Percentiles rank a stretch among this genome's conserved stretches.
Evolutionary conservation across 2,329 filamentous ascomycete species (phyloP).

Genomic region (Fusarium sp.): DNA sequence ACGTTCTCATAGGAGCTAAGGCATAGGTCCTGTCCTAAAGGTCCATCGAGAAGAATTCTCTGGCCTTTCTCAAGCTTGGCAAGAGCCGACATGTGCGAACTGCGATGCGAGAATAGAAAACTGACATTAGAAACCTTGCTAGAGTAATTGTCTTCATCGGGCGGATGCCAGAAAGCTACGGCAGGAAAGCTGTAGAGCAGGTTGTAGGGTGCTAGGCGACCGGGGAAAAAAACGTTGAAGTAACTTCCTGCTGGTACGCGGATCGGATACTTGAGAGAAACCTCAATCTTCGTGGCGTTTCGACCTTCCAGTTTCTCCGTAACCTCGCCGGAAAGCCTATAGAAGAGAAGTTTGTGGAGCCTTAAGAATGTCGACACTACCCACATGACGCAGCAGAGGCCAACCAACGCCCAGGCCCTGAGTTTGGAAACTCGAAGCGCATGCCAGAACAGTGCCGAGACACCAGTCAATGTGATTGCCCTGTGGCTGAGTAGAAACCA

Average conservation of each 20-base stretch:
- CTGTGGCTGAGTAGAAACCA: not conserved
- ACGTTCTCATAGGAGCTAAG: constrained; percentile 9
- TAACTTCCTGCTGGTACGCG: not conserved
- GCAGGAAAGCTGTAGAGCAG: not conserved
- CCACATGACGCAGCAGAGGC: not conserved
- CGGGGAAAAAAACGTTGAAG: constrained; percentile 19
- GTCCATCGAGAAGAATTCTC: constrained; percentile 7
- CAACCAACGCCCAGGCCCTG: not conserved
- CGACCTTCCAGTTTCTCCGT: not conserved
- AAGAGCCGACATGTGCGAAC: not conserved
- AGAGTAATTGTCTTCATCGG: not conserved
- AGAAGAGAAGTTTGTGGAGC: not conserved
- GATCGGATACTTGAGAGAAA: not conserved
- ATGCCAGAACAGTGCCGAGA: constrained; percentile 7
- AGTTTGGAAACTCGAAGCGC: not conserved
- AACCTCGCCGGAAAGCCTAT: not conserved
- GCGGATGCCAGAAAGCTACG: constrained; percentile 4
- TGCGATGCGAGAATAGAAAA: constrained; percentile 4
- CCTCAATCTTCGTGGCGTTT: constrained; percentile 8
- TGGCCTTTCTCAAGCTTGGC: not conserved
- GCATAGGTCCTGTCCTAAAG: not conserved
- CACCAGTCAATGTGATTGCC: not conserved
- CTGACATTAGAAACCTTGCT: not conserved
- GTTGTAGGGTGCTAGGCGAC: not conserved
- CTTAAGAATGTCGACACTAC: not conserved